These are phyloP conservation scores for Prunus mume DNA, from an alignment of 306 rosid genomes.

Conservation along the genomic window DNA sequence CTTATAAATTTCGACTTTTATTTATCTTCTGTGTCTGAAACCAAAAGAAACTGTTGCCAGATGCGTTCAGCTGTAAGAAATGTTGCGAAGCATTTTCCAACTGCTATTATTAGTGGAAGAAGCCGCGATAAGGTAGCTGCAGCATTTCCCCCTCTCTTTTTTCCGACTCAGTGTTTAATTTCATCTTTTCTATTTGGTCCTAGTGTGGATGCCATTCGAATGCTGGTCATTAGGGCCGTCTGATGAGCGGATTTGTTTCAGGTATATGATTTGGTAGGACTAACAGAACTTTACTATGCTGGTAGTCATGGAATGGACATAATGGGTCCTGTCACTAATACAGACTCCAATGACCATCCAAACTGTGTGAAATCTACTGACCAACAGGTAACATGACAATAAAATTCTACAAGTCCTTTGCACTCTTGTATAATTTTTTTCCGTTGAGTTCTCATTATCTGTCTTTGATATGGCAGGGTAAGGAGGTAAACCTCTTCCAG, in stretches of 20 bases:
- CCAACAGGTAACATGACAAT: slow-evolving; percentile 36
- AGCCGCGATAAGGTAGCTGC: slow-evolving; percentile 70
- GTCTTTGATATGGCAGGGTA: slow-evolving; percentile 45
- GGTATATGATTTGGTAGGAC: slow-evolving; percentile 83
- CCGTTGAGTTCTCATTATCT: background rate
- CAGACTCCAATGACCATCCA: slow-evolving; percentile 42
- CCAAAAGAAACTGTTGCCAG: slow-evolving; percentile 34
- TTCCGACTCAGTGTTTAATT: background rate
- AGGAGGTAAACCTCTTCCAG: slow-evolving; percentile 81
- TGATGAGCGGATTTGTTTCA: slow-evolving; percentile 28
- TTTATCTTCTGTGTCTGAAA: background rate
- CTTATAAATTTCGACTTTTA: background rate
- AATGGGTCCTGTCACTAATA: slow-evolving; percentile 52
- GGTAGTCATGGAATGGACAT: slow-evolving; percentile 99
- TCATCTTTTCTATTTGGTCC: background rate
- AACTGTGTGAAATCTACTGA: slow-evolving; percentile 50
- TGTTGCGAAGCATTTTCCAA: slow-evolving; percentile 65
- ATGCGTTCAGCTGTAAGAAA: slow-evolving; percentile 71
- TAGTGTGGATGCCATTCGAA: background rate
- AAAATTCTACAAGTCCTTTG: background rate
- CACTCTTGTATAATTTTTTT: background rate
- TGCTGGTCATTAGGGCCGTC: background rate
- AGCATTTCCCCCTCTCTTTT: too few relatives aligned
- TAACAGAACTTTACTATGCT: slow-evolving; percentile 92
- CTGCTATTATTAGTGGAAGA: slow-evolving; percentile 91